Conservation (phyloP, 2,329 filamentous ascomycete genomes). For the Pseudopithomyces maydicus region DNA sequence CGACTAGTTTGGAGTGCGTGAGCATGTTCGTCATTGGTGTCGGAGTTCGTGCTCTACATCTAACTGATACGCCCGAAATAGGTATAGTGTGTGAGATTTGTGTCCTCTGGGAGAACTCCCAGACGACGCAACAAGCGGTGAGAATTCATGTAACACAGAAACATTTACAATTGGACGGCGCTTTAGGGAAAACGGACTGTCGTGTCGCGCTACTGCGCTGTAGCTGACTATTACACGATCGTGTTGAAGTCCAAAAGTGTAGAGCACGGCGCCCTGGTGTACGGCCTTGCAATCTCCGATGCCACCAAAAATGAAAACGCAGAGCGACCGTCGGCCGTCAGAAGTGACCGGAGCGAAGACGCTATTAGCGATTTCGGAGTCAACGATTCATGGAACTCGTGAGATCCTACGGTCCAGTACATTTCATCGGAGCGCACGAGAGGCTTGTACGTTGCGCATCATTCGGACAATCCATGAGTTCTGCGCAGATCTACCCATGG, state of each 20-base stretch:
- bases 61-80: background rate
- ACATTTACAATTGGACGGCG: background rate
- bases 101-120: background rate
- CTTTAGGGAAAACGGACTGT: background rate
- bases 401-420: background rate
- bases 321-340: background rate
- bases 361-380: conserved; percentile 1
- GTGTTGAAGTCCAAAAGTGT: conserved; percentile 1
- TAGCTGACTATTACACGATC: conserved; percentile 1
- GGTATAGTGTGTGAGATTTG: background rate
- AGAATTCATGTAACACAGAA: background rate
- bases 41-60: background rate
- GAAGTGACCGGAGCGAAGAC: background rate
- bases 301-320: background rate
- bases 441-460: background rate
- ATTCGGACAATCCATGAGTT: background rate
- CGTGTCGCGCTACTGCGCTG: background rate
- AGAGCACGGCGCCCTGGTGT: background rate
- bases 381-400: background rate
- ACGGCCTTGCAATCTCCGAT: conserved; percentile 10
- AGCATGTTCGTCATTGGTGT: conserved; percentile 1
- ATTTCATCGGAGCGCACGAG: background rate
- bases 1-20: background rate
- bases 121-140: conserved; percentile 4
- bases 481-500: background rate